Evolutionary conservation across 495 filamentous ascomycete genomes (phyloP).

Genomic region (Aspergillus cristatus): DNA sequence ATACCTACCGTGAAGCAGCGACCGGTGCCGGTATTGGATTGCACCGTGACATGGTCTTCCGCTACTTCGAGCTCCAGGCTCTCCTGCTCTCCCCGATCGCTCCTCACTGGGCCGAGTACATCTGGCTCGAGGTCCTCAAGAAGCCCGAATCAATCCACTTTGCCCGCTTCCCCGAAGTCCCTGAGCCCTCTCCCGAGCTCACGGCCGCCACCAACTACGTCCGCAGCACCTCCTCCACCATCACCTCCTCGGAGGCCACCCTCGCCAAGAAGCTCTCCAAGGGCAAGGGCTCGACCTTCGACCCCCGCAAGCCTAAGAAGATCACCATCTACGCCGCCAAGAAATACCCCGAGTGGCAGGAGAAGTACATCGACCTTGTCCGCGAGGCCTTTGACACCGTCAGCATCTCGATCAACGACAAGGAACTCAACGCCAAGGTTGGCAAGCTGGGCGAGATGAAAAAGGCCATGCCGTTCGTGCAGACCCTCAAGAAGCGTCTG

Average conservation of each 20-base stretch:
- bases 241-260: slow-evolving; percentile 80
- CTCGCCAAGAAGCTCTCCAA: slow-evolving; percentile 76
- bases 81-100: slow-evolving; percentile 70
- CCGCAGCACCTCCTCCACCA: slow-evolving; percentile 60
- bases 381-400: slow-evolving; percentile 51
- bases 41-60: slow-evolving; percentile 64
- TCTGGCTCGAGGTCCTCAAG: slow-evolving; percentile 82
- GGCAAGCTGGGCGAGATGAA: slow-evolving; percentile 84
- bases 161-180: slow-evolving; percentile 64
- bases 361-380: slow-evolving; percentile 78
- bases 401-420: slow-evolving; percentile 59
- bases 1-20: slow-evolving; percentile 80
- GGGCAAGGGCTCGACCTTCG: slow-evolving; percentile 71
- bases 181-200: slow-evolving; percentile 50
- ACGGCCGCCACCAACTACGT: slow-evolving; percentile 76
- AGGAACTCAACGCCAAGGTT: slow-evolving; percentile 63
- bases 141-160: slow-evolving; percentile 70
- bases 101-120: slow-evolving; percentile 90
- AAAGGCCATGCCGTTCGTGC: slow-evolving; percentile 96
- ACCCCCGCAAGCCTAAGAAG: slow-evolving; percentile 83
- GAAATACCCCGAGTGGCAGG: slow-evolving; percentile 80
- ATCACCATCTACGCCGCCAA: slow-evolving; percentile 78
- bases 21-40: slow-evolving; percentile 67
- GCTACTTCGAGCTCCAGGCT: slow-evolving; percentile 83
- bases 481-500: slow-evolving; percentile 73